These are phyloP conservation scores for Tulasnella sp. DNA, from an alignment of 768 basidiomycete species.

Conservation along the genomic window DNA sequence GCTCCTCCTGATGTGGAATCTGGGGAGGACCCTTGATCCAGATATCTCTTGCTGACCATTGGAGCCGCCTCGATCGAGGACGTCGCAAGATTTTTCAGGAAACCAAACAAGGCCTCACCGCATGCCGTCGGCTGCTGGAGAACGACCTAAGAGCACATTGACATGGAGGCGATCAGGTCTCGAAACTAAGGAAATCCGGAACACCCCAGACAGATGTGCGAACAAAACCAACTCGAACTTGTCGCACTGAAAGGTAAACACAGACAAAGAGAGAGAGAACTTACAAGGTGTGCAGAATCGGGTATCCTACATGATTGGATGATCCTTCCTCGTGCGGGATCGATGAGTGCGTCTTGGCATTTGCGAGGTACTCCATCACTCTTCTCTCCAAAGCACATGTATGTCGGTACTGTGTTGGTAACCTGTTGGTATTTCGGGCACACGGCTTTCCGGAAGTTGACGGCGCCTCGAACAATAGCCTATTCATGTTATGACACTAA, in stretches of 20 bases:
- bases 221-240: background rate
- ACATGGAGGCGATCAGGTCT: no score
- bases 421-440: background rate
- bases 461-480: background rate
- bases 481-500: background rate
- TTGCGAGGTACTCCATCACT: background rate
- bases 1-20: no score
- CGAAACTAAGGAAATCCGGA: no score
- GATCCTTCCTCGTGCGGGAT: background rate
- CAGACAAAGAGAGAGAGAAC: background rate
- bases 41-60: no score
- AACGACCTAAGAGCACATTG: no score
- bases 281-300: background rate
- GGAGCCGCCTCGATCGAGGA: no score
- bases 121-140: background rate
- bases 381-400: background rate
- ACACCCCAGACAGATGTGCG: background rate
- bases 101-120: background rate
- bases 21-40: no score
- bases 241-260: no score
- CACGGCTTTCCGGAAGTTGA: background rate
- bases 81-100: background rate
- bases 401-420: background rate
- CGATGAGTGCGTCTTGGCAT: background rate
- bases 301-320: background rate